Evolutionary conservation across 164 flowering plant species (phyloP).

Genomic region (Stephania yunnanensis): DNA sequence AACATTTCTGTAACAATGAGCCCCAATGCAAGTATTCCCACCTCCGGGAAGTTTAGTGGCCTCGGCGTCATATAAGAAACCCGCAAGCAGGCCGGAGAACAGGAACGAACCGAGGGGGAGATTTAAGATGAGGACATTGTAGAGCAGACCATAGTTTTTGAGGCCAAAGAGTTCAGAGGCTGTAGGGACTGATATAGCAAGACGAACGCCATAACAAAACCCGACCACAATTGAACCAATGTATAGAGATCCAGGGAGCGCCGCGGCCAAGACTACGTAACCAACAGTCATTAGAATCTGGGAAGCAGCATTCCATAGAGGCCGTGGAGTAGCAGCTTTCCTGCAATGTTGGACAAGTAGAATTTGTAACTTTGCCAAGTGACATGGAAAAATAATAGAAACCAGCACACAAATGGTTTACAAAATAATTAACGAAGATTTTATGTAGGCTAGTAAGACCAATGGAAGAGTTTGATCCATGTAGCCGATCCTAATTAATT

Average conservation of each 20-base stretch:
- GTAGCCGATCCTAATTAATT: no score
- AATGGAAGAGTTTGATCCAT: no score
- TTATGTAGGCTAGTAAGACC: no score
- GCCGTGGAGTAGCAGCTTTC: slow-evolving; percentile 78
- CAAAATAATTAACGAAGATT: no score
- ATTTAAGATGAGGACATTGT: slow-evolving; percentile 75
- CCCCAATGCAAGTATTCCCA: slow-evolving; percentile 74
- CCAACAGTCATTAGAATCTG: slow-evolving; percentile 83
- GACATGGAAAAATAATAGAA: no score
- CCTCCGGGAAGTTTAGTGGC: slow-evolving; percentile 58
- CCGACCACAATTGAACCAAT: slow-evolving; percentile 74
- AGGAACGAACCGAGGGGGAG: slow-evolving; percentile 92
- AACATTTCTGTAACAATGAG: slow-evolving; percentile 76
- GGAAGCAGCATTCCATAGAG: slow-evolving; percentile 84
- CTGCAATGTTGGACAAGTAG: slow-evolving; percentile 29
- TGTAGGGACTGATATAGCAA: slow-evolving; percentile 74
- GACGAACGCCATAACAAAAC: slow-evolving; percentile 76
- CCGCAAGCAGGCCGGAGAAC: slow-evolving; percentile 88
- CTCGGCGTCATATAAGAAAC: slow-evolving; percentile 60
- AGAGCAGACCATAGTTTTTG: slow-evolving; percentile 80
- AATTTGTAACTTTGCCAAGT: neutral
- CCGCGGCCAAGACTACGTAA: slow-evolving; percentile 66
- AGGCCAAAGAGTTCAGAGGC: slow-evolving; percentile 94
- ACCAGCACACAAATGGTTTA: no score
- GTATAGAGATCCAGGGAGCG: slow-evolving; percentile 76